Conservation (phyloP, 345 rosid species). For the Arabis hirsuta region DNA sequence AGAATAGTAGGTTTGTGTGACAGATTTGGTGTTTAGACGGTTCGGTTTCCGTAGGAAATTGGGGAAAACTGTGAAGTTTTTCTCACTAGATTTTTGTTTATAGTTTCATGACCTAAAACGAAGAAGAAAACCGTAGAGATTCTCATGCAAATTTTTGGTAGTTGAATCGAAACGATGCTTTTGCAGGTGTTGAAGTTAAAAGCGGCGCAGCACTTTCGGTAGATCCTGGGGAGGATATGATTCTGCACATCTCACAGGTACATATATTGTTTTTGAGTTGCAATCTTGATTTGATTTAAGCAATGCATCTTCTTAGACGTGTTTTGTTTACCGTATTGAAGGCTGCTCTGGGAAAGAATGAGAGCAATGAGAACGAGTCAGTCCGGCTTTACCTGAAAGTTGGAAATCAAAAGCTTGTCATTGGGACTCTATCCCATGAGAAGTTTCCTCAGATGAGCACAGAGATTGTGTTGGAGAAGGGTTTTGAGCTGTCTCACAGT, state of each 20-base stretch:
- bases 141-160: background rate
- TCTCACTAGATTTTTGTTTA: background rate
- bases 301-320: background rate
- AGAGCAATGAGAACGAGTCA: conserved; percentile 50
- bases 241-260: conserved; percentile 75
- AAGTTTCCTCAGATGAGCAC: conserved; percentile 63
- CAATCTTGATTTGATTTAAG: background rate
- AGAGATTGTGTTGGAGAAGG: conserved; percentile 61
- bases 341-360: conserved; percentile 67
- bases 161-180: background rate
- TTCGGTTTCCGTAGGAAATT: background rate
- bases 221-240: conserved; percentile 41
- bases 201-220: conserved; percentile 47
- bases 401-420: conserved; percentile 53
- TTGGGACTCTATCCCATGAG: conserved; percentile 68
- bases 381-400: conserved; percentile 46
- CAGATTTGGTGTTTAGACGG: conserved; percentile 3
- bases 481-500: conserved; percentile 67
- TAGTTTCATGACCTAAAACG: background rate
- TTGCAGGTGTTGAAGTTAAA: conserved; percentile 70
- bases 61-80: background rate
- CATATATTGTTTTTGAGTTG: background rate
- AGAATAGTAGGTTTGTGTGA: background rate
- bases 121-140: background rate
- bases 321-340: conserved; percentile 30